These are phyloP conservation scores for Backusella psychrophila DNA, from an alignment of 192 early-diverging fungal species.

Conservation along the genomic window DNA sequence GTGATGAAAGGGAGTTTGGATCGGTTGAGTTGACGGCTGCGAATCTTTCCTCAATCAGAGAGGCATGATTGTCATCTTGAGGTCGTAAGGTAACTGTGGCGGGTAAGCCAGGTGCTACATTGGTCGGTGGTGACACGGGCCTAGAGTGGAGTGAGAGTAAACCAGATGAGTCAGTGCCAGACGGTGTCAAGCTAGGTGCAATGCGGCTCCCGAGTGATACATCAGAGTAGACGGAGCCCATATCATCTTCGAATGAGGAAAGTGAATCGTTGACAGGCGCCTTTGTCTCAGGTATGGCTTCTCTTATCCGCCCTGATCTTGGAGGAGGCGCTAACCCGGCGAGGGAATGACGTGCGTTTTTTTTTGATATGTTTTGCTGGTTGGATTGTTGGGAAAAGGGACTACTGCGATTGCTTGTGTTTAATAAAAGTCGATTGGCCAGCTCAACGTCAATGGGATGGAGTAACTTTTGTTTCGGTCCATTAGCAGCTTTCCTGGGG, in stretches of 20 bases:
- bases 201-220: constrained; percentile 2
- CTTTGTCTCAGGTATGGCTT: neutral
- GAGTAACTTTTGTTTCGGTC: neutral
- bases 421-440: constrained; percentile 13
- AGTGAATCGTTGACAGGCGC: neutral
- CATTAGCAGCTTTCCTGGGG: neutral
- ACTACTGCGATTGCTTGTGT: neutral
- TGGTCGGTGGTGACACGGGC: constrained; percentile 17
- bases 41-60: constrained; percentile 20
- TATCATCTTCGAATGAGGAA: constrained; percentile 7
- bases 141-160: neutral
- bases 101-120: constrained; percentile 17
- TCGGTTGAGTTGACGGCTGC: neutral
- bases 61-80: neutral
- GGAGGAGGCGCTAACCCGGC: constrained; percentile 2
- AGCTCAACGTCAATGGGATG: constrained; percentile 17
- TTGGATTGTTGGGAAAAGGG: neutral
- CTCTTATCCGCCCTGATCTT: constrained; percentile 5
- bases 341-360: neutral
- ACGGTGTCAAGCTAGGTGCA: constrained; percentile 25
- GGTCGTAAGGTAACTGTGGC: constrained; percentile 11
- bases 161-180: constrained; percentile 14
- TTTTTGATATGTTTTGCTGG: neutral
- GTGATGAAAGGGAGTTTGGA: constrained; percentile 1
- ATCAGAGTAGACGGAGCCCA: constrained; percentile 9